Evolutionary conservation across 345 rosid genomes (phyloP).

Genomic region (Melaleuca quinquenervia): DNA sequence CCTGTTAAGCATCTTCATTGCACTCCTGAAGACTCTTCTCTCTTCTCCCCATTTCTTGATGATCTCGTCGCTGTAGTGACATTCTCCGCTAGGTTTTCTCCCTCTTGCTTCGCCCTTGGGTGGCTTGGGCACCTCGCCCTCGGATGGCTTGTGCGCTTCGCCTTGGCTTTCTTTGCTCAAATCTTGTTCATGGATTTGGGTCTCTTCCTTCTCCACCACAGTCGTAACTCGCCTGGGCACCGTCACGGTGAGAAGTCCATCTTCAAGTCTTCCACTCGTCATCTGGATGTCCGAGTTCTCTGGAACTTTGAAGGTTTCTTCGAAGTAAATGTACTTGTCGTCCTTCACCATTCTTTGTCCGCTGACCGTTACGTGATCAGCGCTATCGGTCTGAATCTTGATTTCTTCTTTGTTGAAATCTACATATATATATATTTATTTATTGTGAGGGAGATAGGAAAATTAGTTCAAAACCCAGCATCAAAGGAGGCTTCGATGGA

Average conservation of each 20-base stretch:
- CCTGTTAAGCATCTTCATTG: constrained; percentile 6
- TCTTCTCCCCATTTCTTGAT: constrained; percentile 6
- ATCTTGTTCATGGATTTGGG: background rate
- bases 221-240: constrained; percentile 14
- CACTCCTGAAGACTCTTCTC: background rate
- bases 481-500: background rate
- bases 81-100: background rate
- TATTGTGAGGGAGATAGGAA: background rate
- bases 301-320: constrained; percentile 19
- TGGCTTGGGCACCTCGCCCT: background rate
- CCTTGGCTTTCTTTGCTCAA: background rate
- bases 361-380: constrained; percentile 10
- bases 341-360: constrained; percentile 30
- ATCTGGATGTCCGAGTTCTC: constrained; percentile 11
- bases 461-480: background rate
- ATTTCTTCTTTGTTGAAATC: constrained; percentile 35
- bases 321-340: constrained; percentile 12
- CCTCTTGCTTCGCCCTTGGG: background rate
- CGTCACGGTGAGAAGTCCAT: constrained; percentile 24
- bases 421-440: too few relatives aligned
- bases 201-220: background rate
- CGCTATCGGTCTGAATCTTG: constrained; percentile 17
- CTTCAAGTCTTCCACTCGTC: constrained; percentile 14
- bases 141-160: background rate
- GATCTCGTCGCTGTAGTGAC: background rate